Percentiles rank a stretch among this genome's conserved stretches.
Conservation (phyloP, 148 eudicot genomes). For the Chenopodium berlandieri region DNA sequence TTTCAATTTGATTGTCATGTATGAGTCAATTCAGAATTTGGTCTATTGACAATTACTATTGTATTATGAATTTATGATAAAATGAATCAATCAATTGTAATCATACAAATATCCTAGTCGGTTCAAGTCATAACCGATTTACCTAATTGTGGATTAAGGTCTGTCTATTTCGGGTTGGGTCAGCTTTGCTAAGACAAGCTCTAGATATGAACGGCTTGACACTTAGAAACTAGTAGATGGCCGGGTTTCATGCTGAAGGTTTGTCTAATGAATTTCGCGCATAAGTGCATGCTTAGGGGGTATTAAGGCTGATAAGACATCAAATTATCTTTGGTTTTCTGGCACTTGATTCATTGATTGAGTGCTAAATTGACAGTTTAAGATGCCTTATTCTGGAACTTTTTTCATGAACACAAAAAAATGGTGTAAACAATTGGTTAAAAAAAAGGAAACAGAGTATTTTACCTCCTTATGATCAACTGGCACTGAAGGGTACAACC, state of each 20-base stretch:
- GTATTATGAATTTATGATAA: too few relatives aligned
- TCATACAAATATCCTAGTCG: too few relatives aligned
- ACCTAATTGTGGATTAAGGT: too few relatives aligned
- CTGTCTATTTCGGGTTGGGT: too few relatives aligned
- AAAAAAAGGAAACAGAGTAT: not conserved
- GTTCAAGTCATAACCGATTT: too few relatives aligned
- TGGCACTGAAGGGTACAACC: constrained; percentile 94
- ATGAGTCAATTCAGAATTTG: too few relatives aligned
- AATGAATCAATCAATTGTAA: too few relatives aligned
- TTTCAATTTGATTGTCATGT: too few relatives aligned
- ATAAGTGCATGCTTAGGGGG: not conserved
- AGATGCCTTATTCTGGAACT: not conserved
- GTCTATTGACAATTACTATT: too few relatives aligned
- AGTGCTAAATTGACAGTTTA: not conserved
- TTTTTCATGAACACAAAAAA: not conserved
- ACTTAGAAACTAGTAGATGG: not conserved
- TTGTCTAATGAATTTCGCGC: not conserved
- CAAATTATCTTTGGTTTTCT: not conserved
- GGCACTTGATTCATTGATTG: not conserved
- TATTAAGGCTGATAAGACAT: not conserved
- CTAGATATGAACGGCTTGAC: too few relatives aligned
- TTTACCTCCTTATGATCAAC: constrained; percentile 96
- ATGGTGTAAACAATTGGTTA: not conserved
- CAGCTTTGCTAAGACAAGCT: too few relatives aligned
- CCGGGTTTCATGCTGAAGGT: not conserved